Evolutionary conservation across 208 protist genomes (phyloP).

Genomic region (Tetramitus jugosus): DNA sequence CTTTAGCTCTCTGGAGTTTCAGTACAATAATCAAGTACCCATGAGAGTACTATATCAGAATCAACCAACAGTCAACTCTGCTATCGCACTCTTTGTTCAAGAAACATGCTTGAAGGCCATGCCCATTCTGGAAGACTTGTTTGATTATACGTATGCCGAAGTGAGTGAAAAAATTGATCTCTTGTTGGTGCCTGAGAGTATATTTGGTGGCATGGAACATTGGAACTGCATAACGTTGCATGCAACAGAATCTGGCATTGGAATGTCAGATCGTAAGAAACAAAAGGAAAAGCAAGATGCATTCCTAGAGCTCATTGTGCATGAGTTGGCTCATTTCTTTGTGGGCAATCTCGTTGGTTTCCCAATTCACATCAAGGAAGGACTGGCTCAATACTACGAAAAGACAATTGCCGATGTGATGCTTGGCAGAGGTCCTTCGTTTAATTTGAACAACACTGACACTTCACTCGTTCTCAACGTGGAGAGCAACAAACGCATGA

Average conservation of each 20-base stretch:
- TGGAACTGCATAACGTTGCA: not conserved
- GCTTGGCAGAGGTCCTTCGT: not conserved
- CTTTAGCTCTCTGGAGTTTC: not conserved
- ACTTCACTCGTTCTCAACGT: too few relatives aligned
- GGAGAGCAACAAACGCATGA: too few relatives aligned
- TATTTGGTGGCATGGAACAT: conserved; percentile 12
- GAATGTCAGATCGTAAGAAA: conserved; percentile 2
- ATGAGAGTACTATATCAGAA: not conserved
- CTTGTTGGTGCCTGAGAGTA: not conserved
- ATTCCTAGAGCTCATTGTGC: conserved; percentile 58
- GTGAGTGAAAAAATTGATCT: conserved; percentile 7
- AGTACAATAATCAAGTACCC: too few relatives aligned
- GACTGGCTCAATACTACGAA: conserved; percentile 65
- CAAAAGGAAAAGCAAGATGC: conserved; percentile 31
- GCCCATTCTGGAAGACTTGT: conserved; percentile 8
- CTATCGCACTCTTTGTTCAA: too few relatives aligned
- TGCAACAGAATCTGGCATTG: not conserved
- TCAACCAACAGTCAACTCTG: not conserved
- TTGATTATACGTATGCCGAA: not conserved
- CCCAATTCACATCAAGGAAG: conserved; percentile 69
- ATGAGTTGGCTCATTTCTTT: conserved; percentile 72
- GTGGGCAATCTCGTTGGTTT: conserved; percentile 65
- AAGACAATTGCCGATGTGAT: conserved; percentile 50
- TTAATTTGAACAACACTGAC: not conserved
- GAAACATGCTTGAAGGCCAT: too few relatives aligned